Percentiles rank a stretch among this genome's conserved stretches.
Evolutionary conservation across 768 basidiomycete genomes (phyloP).

Genomic region (Thelephora aurantiotincta): DNA sequence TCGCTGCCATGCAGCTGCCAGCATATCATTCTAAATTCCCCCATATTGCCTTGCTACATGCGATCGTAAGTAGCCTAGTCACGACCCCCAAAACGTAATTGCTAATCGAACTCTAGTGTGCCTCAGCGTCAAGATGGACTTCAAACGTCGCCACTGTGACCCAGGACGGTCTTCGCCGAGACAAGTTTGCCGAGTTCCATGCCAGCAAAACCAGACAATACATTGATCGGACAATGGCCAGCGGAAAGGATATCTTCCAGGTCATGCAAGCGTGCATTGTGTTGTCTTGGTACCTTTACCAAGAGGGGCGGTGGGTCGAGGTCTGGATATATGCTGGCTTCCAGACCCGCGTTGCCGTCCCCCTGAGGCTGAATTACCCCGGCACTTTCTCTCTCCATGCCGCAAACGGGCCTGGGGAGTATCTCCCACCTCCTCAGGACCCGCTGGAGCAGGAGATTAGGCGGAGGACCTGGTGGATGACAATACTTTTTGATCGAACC

Average conservation of each 20-base stretch:
- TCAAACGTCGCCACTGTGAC: slow-evolving; percentile 51
- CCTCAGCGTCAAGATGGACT: slow-evolving; percentile 73
- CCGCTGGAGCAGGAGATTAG: slow-evolving; percentile 63
- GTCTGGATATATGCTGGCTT: slow-evolving; percentile 86
- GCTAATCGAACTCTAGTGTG: slow-evolving; percentile 36
- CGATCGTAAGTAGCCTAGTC: slow-evolving; percentile 45
- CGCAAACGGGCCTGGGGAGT: slow-evolving; percentile 59
- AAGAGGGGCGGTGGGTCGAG: slow-evolving; percentile 83
- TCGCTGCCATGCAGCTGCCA: slow-evolving; percentile 65
- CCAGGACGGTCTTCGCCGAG: slow-evolving; percentile 66
- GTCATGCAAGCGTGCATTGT: slow-evolving; percentile 81
- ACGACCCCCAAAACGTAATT: slow-evolving; percentile 2
- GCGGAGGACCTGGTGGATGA: slow-evolving; percentile 86
- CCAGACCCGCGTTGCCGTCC: slow-evolving; percentile 70
- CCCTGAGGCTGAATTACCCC: slow-evolving; percentile 73
- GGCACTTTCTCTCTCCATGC: slow-evolving; percentile 62
- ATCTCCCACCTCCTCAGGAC: slow-evolving; percentile 68
- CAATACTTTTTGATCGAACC: slow-evolving; percentile 75
- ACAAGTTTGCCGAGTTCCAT: slow-evolving; percentile 79
- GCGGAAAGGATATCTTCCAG: slow-evolving; percentile 73
- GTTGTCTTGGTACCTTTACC: slow-evolving; percentile 84
- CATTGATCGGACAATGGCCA: slow-evolving; percentile 85
- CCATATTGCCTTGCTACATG: slow-evolving; percentile 81
- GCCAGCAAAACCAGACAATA: slow-evolving; percentile 78
- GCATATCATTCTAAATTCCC: slow-evolving; percentile 78